Conservation (phyloP, 441 rosid species). For the Macaranga tanarius region DNA sequence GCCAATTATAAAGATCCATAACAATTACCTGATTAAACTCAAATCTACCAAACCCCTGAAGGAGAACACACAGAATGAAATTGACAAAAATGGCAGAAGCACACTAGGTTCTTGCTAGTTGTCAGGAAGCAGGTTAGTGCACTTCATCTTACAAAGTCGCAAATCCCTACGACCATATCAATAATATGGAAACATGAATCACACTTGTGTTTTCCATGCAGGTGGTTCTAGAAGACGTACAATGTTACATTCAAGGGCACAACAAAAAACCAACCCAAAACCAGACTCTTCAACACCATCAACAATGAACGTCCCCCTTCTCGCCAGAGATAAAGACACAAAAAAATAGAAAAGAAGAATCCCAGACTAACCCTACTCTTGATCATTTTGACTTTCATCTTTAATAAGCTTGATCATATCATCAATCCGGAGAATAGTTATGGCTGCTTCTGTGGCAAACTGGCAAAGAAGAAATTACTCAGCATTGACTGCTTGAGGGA, state of each 20-base stretch:
- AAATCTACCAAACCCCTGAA: background rate
- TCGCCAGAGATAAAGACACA: background rate
- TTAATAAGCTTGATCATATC: slow-evolving; percentile 97
- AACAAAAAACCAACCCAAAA: background rate
- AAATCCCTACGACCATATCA: background rate
- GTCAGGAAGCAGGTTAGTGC: background rate
- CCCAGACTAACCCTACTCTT: slow-evolving; percentile 23
- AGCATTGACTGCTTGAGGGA: background rate
- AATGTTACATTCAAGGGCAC: background rate
- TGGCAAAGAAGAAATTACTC: slow-evolving; percentile 26
- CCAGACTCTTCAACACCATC: background rate
- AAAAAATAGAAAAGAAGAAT: background rate
- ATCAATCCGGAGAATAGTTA: slow-evolving; percentile 92
- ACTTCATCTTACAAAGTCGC: background rate
- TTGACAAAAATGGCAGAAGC: slow-evolving; percentile 1
- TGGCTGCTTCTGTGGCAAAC: slow-evolving; percentile 99
- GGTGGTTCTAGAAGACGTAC: background rate
- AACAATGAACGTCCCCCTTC: background rate
- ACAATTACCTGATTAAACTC: background rate
- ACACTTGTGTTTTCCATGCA: background rate
- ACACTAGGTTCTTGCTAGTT: background rate
- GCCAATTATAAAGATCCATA: no score
- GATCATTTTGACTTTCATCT: slow-evolving; percentile 84
- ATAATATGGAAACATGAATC: background rate
- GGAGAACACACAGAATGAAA: background rate